Conservation (phyloP, 257 asterid genomes). For the Ligustrum vulgare region DNA sequence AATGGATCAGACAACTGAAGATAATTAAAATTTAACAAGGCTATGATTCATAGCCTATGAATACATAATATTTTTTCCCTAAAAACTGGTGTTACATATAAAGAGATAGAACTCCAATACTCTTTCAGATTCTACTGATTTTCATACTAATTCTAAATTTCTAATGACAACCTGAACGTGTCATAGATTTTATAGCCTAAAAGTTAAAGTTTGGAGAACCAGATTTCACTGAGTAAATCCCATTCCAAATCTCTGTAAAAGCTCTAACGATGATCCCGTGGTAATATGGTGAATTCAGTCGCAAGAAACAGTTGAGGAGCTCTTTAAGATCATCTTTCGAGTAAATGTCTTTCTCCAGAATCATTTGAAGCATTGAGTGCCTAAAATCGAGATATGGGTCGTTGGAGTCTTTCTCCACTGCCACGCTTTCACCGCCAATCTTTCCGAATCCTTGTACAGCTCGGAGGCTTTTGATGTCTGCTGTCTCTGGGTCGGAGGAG, state of each 20-base stretch:
- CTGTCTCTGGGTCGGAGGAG: constrained; percentile 35
- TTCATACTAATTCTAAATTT: constrained; percentile 15
- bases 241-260: constrained; percentile 56
- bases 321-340: constrained; percentile 45
- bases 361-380: constrained; percentile 59
- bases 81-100: not conserved
- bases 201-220: constrained; percentile 18
- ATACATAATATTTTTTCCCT: constrained; percentile 1
- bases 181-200: constrained; percentile 2
- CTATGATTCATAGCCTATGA: too few relatives aligned
- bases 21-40: constrained; percentile 33
- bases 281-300: constrained; percentile 50
- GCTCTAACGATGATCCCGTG: constrained; percentile 51
- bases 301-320: constrained; percentile 50
- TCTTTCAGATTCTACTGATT: not conserved
- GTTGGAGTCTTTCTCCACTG: constrained; percentile 54
- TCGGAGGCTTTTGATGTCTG: constrained; percentile 34
- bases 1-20: not conserved
- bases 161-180: not conserved
- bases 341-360: constrained; percentile 45
- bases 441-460: constrained; percentile 46
- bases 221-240: constrained; percentile 31
- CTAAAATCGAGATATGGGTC: constrained; percentile 55
- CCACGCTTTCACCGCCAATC: constrained; percentile 47
- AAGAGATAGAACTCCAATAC: constrained; percentile 31